phyloP scores from a whole-genome alignment of 2,329 filamentous ascomycete genomes.

The Penicillium concentricum region DNA sequence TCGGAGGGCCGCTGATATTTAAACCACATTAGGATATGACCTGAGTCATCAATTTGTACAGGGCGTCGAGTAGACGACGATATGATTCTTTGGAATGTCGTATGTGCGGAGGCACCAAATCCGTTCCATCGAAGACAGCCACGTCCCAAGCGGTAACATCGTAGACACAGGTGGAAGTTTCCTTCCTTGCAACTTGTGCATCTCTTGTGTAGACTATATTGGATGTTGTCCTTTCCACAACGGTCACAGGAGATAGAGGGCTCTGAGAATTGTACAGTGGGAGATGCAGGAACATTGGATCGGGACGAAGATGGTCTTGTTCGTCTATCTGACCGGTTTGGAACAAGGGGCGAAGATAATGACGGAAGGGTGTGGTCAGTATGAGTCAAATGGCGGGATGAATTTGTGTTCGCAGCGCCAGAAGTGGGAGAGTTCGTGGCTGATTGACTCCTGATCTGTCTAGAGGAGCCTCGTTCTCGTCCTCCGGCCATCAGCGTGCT shows the following conservation, averaged over 20 bases:
- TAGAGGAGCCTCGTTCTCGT: constrained; percentile 24
- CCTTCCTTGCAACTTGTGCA: constrained; percentile 70
- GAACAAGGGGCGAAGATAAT: constrained; percentile 21
- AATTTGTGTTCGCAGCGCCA: constrained; percentile 4
- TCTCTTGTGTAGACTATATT: constrained; percentile 83
- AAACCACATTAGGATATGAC: constrained; percentile 51
- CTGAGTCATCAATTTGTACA: constrained; percentile 26
- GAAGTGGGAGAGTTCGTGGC: constrained; percentile 26
- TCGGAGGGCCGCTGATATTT: constrained; percentile 35
- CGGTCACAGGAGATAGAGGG: constrained; percentile 71
- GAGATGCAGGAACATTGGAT: constrained; percentile 26
- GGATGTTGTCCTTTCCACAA: constrained; percentile 70
- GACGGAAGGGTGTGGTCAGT: constrained; percentile 8
- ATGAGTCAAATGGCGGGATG: constrained; percentile 3
- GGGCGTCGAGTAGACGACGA: constrained; percentile 27
- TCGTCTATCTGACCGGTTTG: constrained; percentile 21
- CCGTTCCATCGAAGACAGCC: constrained; percentile 88
- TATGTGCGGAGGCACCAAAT: constrained; percentile 72
- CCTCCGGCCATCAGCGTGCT: constrained; percentile 24
- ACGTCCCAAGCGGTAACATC: constrained; percentile 73
- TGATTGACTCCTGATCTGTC: constrained; percentile 23
- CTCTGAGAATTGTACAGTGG: constrained; percentile 56
- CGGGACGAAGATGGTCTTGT: constrained; percentile 35
- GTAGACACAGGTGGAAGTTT: constrained; percentile 74
- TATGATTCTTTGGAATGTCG: constrained; percentile 61